phyloP scores from a whole-genome alignment of 352 stramenopile genomes.

The Nothophytophthora sp. region DNA sequence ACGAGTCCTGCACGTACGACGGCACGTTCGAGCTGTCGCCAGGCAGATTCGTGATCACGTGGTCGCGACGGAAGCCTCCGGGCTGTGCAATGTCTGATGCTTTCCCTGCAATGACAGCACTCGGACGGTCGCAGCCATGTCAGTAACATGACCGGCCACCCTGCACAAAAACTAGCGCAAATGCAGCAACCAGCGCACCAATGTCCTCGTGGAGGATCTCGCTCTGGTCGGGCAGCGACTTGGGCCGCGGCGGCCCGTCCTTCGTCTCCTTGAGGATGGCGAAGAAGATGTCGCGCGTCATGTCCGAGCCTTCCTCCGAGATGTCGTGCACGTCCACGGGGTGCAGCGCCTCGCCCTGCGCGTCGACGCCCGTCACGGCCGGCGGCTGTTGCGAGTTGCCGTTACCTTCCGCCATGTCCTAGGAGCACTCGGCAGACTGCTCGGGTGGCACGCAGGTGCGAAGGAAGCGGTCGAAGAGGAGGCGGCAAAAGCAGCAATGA shows the following conservation, averaged over 20 bases:
- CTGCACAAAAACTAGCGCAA: neutral
- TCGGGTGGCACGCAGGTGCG: too few species aligned
- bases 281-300: constrained; percentile 72
- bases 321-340: constrained; percentile 54
- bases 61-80: constrained; percentile 54
- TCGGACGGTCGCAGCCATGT: too few species aligned
- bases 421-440: neutral
- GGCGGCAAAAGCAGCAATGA: constrained; percentile 14
- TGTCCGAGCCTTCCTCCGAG: constrained; percentile 57
- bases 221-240: constrained; percentile 55
- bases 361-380: constrained; percentile 4
- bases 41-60: constrained; percentile 43
- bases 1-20: constrained; percentile 47
- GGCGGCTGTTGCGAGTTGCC: constrained; percentile 8
- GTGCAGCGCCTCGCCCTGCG: constrained; percentile 18
- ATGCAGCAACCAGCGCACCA: constrained; percentile 12
- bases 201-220: constrained; percentile 63
- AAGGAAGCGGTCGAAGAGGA: too few species aligned
- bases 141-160: neutral
- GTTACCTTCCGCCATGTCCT: constrained; percentile 7
- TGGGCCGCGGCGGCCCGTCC: constrained; percentile 34
- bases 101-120: constrained; percentile 23
- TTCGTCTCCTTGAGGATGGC: constrained; percentile 58
- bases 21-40: constrained; percentile 33
- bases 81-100: constrained; percentile 57